Percentiles rank a stretch among this genome's conserved stretches.
Conservation (phyloP, 2,329 filamentous ascomycete species). For the Nemania sp. region DNA sequence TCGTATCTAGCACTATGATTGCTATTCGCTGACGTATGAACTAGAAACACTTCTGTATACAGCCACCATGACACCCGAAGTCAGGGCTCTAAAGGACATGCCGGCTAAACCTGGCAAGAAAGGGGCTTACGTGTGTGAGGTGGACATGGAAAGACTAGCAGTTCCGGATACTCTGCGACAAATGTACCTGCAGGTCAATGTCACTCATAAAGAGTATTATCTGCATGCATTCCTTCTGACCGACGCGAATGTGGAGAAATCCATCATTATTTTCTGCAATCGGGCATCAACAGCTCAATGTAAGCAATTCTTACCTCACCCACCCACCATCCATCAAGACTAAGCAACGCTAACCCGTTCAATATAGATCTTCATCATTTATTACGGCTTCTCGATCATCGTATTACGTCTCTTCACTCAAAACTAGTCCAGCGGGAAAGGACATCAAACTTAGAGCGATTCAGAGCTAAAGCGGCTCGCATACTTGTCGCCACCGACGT, state of each 20-base stretch:
- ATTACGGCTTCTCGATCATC: slow-evolving; percentile 81
- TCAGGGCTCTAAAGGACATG: slow-evolving; percentile 80
- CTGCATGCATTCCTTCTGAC: slow-evolving; percentile 87
- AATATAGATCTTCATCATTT: slow-evolving; percentile 75
- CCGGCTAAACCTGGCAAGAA: slow-evolving; percentile 69
- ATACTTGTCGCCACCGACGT: slow-evolving; percentile 96
- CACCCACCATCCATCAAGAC: not conserved
- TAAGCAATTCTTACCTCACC: slow-evolving; percentile 3
- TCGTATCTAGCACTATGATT: not conserved
- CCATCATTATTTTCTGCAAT: slow-evolving; percentile 93
- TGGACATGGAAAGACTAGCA: slow-evolving; percentile 73
- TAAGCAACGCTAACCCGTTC: slow-evolving; percentile 1
- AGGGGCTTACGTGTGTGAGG: slow-evolving; percentile 86
- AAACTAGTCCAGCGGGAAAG: slow-evolving; percentile 82
- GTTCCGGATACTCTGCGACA: slow-evolving; percentile 82
- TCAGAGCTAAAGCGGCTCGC: slow-evolving; percentile 84
- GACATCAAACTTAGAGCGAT: slow-evolving; percentile 84
- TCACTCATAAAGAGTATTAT: slow-evolving; percentile 87
- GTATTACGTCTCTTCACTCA: slow-evolving; percentile 89
- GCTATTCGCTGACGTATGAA: slow-evolving; percentile 1
- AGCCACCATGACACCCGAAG: slow-evolving; percentile 90
- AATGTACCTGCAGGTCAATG: slow-evolving; percentile 82
- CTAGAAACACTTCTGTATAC: slow-evolving; percentile 87
- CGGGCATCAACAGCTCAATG: slow-evolving; percentile 81
- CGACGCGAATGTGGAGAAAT: slow-evolving; percentile 71